Evolutionary conservation across 2,329 filamentous ascomycete genomes (phyloP).

Genomic region (Curvularia sp.): DNA sequence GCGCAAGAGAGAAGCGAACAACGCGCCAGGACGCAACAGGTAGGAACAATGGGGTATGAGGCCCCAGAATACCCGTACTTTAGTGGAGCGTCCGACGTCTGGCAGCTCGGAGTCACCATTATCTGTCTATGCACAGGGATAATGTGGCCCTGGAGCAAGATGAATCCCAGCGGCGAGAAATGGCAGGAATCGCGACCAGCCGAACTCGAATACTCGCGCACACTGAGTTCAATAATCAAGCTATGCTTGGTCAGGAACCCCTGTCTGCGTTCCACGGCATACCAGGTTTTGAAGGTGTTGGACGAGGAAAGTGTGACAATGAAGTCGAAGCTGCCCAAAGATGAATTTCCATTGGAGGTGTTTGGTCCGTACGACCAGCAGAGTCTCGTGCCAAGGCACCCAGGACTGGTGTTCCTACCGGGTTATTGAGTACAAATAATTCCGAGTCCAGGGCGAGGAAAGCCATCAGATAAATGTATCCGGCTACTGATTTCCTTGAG

Average conservation of each 20-base stretch:
- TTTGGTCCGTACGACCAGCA: slow-evolving; percentile 2
- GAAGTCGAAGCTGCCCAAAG: slow-evolving; percentile 6
- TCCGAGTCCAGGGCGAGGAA: neutral
- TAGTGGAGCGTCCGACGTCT: slow-evolving; percentile 23
- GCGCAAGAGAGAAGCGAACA: neutral
- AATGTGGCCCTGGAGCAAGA: slow-evolving; percentile 10
- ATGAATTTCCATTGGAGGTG: slow-evolving; percentile 5
- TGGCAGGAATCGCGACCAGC: slow-evolving; percentile 17
- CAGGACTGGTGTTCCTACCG: neutral
- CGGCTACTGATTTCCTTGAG: neutral
- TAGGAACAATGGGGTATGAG: slow-evolving; percentile 18
- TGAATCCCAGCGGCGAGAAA: slow-evolving; percentile 3
- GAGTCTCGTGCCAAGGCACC: slow-evolving; percentile 9
- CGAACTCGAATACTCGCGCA: slow-evolving; percentile 15
- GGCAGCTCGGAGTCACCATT: slow-evolving; percentile 25
- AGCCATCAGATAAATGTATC: neutral
- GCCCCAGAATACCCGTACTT: slow-evolving; percentile 26
- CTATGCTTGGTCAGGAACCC: slow-evolving; percentile 9
- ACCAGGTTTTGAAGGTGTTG: slow-evolving; percentile 5
- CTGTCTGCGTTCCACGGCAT: slow-evolving; percentile 2
- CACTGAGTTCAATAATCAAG: slow-evolving; percentile 13
- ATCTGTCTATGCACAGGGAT: slow-evolving; percentile 22
- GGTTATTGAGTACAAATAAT: neutral
- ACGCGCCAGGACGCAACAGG: slow-evolving; percentile 3
- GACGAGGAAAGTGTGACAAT: slow-evolving; percentile 5